Evolutionary conservation across 441 rosid genomes (phyloP), one percentile per base, ranked within the genome.

Genomic region (Euphorbia celastroides): DNA sequence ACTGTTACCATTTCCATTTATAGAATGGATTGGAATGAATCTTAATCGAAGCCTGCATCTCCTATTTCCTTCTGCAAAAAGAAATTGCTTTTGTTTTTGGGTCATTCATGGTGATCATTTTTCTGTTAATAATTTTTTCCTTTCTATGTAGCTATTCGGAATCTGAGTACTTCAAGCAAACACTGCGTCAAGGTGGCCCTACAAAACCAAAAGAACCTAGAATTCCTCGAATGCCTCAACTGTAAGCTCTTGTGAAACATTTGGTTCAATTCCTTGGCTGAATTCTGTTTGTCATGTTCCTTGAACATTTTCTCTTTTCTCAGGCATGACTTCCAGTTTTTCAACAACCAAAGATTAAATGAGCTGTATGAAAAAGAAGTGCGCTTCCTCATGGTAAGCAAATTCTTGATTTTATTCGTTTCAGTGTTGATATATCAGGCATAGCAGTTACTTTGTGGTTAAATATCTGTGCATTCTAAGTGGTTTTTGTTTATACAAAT

Each of bases 291-390:
- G 46, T 75, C 32, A 66, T 38, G 22, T 60, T 11, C 13, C 48
- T 51, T 20, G 14, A 60, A n/a, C 22, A 28, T 59, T 34, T 52
- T 38, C 22, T 72, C 56, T 60, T 52, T 74, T 77, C 57, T 44
- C 86, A 95, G 99, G 86, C 97, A 90, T 30, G 99, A 92, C 74
- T 95, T 89, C 75, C 98, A 92, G 83, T 95, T 95, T 77, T 95
- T 95, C 68, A 95, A 95, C 81, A 90, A 83, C 38, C 98, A 92
- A 65, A 90, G 99, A 87, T 71, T 92, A 66, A 95, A 88, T 19
- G 98, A 95, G 70, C 72, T 92, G 81, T 92, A 92, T 79, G 98
- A 95, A 81, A 95, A 92, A 74, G 99, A 95, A 88, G 99, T 95
- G 6, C 97, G 98, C 74, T 85, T 80, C 79, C 98, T 95, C 70